Percentiles rank a stretch among this genome's conserved stretches.
Evolutionary conservation across 2,329 filamentous ascomycete species (phyloP).

Genomic region (Calonectria honghensis): DNA sequence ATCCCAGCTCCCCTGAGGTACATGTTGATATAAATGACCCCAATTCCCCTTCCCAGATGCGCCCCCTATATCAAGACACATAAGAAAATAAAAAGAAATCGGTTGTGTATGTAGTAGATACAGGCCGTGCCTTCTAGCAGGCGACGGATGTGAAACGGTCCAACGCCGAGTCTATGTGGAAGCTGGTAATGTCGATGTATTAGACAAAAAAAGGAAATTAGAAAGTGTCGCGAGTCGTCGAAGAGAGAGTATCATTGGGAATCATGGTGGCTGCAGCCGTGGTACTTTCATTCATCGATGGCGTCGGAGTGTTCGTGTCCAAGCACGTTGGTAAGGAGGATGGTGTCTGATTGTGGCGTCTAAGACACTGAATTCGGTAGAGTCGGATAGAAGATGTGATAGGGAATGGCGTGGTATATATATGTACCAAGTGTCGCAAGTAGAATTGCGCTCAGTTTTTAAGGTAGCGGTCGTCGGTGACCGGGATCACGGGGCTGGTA

Average conservation of each 20-base stretch:
- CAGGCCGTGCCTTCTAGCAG: conserved; percentile 49
- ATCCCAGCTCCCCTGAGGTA: conserved; percentile 48
- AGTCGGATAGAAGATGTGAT: conserved; percentile 26
- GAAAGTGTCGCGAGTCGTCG: conserved; percentile 50
- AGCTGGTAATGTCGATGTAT: conserved; percentile 53
- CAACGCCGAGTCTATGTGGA: conserved; percentile 61
- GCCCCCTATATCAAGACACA: conserved; percentile 54
- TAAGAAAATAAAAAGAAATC: conserved; percentile 50
- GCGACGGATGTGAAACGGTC: conserved; percentile 47
- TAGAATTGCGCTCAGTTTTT: conserved; percentile 46
- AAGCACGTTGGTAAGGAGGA: conserved; percentile 43
- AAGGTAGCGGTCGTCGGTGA: conserved; percentile 62
- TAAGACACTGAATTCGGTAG: conserved; percentile 24
- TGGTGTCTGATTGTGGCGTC: conserved; percentile 6
- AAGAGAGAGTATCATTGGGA: conserved; percentile 53
- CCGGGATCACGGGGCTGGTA: conserved; percentile 68
- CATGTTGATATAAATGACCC: conserved; percentile 50
- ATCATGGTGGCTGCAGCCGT: conserved; percentile 44
- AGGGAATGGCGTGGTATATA: conserved; percentile 32
- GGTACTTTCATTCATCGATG: conserved; percentile 55
- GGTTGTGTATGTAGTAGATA: conserved; percentile 55
- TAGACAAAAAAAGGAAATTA: conserved; percentile 55
- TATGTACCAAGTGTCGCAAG: conserved; percentile 43
- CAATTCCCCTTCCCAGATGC: conserved; percentile 49
- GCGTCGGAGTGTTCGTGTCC: conserved; percentile 48